Evolutionary conservation across 2,329 filamentous ascomycete genomes (phyloP).

Genomic region (Aspergillus fijiensis): DNA sequence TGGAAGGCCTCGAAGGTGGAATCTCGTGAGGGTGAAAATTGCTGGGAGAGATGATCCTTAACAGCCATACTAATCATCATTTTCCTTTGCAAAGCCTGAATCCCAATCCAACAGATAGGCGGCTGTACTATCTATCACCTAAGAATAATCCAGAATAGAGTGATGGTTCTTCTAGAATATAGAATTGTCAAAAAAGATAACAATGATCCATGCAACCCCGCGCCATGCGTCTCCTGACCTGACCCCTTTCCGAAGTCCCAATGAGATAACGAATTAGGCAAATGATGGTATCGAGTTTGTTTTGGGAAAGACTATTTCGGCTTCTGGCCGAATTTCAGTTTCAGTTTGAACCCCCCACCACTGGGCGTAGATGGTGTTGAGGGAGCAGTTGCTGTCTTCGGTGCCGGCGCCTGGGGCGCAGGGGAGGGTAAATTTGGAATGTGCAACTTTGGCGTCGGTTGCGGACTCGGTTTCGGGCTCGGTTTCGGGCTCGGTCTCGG

Average conservation of each 20-base stretch:
- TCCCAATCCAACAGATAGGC: neutral
- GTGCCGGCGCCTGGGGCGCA: constrained; percentile 27
- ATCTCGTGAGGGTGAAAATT: constrained; percentile 3
- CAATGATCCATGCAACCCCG: constrained; percentile 15
- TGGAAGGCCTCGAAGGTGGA: neutral
- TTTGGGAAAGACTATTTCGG: constrained; percentile 26
- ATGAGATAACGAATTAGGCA: constrained; percentile 8
- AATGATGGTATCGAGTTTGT: constrained; percentile 8
- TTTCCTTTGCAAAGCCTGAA: neutral
- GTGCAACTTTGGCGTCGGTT: constrained; percentile 32
- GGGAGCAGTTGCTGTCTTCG: constrained; percentile 24
- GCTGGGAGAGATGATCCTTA: constrained; percentile 1
- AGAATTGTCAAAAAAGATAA: constrained; percentile 12
- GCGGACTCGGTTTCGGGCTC: constrained; percentile 18
- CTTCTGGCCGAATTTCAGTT: constrained; percentile 40
- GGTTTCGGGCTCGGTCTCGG: constrained; percentile 10
- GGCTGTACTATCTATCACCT: neutral
- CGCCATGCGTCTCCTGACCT: constrained; percentile 20
- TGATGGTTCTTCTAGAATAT: neutral
- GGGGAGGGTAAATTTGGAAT: constrained; percentile 35
- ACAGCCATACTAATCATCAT: neutral
- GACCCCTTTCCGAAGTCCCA: constrained; percentile 12
- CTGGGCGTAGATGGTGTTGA: constrained; percentile 35
- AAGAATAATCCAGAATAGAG: constrained; percentile 9
- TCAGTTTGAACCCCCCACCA: constrained; percentile 43